Percentiles rank a stretch among this genome's conserved stretches.
phyloP scores from a whole-genome alignment of 2,329 filamentous ascomycete species.

The Aureobasidium melanogenum region DNA sequence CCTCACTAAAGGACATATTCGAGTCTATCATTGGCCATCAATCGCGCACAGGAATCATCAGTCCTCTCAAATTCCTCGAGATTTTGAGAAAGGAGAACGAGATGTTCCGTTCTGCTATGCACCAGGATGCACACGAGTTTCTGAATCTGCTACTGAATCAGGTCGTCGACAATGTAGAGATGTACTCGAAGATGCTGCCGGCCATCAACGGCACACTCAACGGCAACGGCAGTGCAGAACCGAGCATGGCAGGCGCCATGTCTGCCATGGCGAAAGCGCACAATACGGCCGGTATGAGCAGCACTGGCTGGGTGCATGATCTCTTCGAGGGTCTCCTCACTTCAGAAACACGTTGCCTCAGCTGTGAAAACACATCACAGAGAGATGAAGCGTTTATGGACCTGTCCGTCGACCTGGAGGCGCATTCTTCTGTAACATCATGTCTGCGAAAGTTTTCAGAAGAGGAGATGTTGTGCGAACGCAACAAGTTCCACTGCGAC shows the following conservation, averaged over 20 bases:
- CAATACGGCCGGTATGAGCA: constrained; percentile 20
- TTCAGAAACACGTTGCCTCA: constrained; percentile 92
- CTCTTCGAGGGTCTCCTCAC: constrained; percentile 92
- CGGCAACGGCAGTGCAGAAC: constrained; percentile 16
- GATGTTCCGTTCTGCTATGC: constrained; percentile 94
- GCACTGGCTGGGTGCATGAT: constrained; percentile 79
- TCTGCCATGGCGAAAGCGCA: constrained; percentile 16
- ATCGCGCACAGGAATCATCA: constrained; percentile 79
- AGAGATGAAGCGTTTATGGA: constrained; percentile 94
- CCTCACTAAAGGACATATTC: constrained; percentile 92
- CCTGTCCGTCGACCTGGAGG: constrained; percentile 87
- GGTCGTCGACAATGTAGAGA: constrained; percentile 87
- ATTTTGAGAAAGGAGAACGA: constrained; percentile 92
- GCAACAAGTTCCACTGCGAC: constrained; percentile 98
- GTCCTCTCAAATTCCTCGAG: constrained; percentile 86
- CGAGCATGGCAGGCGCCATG: constrained; percentile 12
- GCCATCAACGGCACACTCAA: constrained; percentile 20
- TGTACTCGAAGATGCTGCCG: constrained; percentile 59
- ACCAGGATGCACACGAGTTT: constrained; percentile 97
- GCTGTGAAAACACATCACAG: constrained; percentile 91
- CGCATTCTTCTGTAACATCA: constrained; percentile 92
- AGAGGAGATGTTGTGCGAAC: constrained; percentile 95
- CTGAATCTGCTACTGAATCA: constrained; percentile 92
- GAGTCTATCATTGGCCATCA: constrained; percentile 74
- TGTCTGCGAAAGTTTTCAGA: constrained; percentile 94